Base-by-base conservation (phyloP, 495 filamentous ascomycete species). In the Talaromyces wortmannii region DNA sequence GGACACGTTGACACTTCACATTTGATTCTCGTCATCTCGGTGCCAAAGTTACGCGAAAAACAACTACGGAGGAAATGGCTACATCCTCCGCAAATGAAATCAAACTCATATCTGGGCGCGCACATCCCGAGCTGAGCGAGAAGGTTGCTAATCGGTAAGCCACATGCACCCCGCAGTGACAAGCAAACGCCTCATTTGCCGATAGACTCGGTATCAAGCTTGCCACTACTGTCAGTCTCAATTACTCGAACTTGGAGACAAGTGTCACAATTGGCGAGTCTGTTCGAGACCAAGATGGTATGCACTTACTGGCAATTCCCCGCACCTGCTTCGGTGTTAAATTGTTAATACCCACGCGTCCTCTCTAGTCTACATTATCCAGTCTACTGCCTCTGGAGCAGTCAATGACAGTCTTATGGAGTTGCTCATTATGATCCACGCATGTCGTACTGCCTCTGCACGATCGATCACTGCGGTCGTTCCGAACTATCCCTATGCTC, bases 401-500 rank as follows among this genome's bases (percentile, higher is more conserved):
- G 86, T 94, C 69, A 94, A 95, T 62, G 90, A 95, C 65, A 80
- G 91, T 63, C 77, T 95, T 45, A 85, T 95, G 75, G 90, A 94
- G 56, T 80, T 95, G 31, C 84, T 91, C 64, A 91, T 94, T 68
- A 89, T 74, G 47, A 89, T 95, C 58, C 89, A 87, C 12, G 90
- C 90, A 54, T 92, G 90, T 78, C 91, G 92, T 69, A 92, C 85
- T 6, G 90, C 90, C 46, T 89, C 86, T 11, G 90, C 90, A 4
- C 85, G 82, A 67, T 76, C 85, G 23, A 85, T 95, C 58, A 94
- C 89, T 10, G 90, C 85, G n/a, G 88, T 95, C 31, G 77, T 95
- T 31, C 90, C 90, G 32, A 78, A 92, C 48, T 95, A 94, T 68
- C 90, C 90, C 2, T 95, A 95, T 63, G 88, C 85, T 43, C 73